Evolutionary conservation across 495 filamentous ascomycete species (phyloP), one percentile per base, ranked within the genome.

Genomic region (Annulohypoxylon nitens): DNA sequence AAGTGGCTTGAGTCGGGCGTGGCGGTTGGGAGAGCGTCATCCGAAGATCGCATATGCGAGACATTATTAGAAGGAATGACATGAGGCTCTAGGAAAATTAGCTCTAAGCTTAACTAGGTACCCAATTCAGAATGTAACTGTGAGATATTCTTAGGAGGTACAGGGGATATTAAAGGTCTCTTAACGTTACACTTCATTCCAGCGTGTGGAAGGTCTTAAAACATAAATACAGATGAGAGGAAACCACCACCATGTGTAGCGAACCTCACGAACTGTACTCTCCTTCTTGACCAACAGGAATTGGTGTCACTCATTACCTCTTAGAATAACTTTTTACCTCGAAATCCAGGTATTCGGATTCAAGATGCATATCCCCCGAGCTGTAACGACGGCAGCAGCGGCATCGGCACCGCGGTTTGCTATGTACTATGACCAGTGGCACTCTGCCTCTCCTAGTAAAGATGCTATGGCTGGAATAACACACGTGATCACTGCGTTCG

Each of bases 401-500:
- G 61, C 63, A 5, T 60, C 70, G 6, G 57, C 70, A 20, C 72
- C 73, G 18, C 65, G 74, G 18, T 78, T 76, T 20, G 68, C 67
- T 33, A 76, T 78, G 73, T 80, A 78, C 65, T 78, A 77, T 30
- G 78, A 80, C 59, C 75, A 78, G 67, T 83, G 75, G 70, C 79
- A 83, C 58, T 74, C 74, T n/a, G 63, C 78, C 0, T 59, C 61
- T 33, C 80, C 79, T 1, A 76, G 62, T 37, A 78, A 76, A 16
- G 70, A 58, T 1, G 65, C 69, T 16, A 80, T 74, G 5, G 78
- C 79, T 4, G 81, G 81, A 7, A 72, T 88, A 60, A 86, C 84
- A 8, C 85, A 90, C 78, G 88, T 89, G 3, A 83, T 88, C 67
- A 89, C 90, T 74, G 86, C 84, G 1, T 91, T 91, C 57, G 88